Conservation (phyloP, 192 early-diverging fungal species). For the Rhizoclosmatium sp. region DNA sequence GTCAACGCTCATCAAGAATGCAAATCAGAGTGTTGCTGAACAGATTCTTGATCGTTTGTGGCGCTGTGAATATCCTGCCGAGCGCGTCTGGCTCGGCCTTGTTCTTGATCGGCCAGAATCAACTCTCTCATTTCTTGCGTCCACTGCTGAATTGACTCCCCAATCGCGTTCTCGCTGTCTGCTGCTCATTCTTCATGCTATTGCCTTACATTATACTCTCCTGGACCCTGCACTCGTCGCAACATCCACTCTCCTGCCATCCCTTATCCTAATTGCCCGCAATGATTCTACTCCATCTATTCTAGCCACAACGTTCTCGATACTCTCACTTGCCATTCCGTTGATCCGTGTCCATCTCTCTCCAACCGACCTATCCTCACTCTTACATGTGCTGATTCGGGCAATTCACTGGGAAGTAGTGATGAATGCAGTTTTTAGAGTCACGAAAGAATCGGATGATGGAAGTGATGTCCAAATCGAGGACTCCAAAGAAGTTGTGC, state of each 20-base stretch:
- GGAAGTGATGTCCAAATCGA: neutral
- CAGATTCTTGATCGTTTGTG: no score
- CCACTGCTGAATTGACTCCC: no score
- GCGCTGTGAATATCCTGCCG: no score
- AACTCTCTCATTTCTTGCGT: no score
- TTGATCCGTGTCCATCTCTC: neutral
- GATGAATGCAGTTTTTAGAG: constrained; percentile 18
- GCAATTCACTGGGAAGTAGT: constrained; percentile 39
- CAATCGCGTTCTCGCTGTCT: no score
- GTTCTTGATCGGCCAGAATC: no score
- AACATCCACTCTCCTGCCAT: neutral
- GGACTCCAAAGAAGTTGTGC: constrained; percentile 17
- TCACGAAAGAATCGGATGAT: constrained; percentile 17
- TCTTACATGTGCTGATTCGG: constrained; percentile 1
- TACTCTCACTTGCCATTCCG: constrained; percentile 9
- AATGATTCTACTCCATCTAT: constrained; percentile 12
- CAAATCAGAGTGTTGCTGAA: no score
- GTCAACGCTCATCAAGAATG: no score
- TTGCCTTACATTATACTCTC: no score
- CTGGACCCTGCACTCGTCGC: no score
- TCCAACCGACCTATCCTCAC: neutral
- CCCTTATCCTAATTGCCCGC: neutral
- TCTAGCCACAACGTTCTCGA: neutral
- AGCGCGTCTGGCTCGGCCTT: no score
- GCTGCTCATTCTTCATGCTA: no score